Base-by-base conservation (phyloP, 164 flowering plant species). In the Vitis amurensis region DNA sequence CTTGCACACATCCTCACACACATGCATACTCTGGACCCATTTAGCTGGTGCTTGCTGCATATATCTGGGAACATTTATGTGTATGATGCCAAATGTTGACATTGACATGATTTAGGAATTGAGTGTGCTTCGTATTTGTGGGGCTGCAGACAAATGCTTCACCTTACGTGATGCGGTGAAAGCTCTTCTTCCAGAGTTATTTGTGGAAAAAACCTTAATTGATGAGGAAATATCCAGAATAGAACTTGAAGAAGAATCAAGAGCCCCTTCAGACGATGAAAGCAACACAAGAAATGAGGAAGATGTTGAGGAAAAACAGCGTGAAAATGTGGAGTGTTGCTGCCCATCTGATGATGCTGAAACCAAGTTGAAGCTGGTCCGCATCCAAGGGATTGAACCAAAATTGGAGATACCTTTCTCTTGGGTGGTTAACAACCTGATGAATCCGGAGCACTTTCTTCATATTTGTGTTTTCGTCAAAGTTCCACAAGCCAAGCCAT, bases 361-460 rank as follows among this genome's bases (percentile, higher is more conserved):
- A 76, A 82, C 93, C 50, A 89, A 83, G 82, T 81, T 91, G 13
- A 89, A 83, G 82, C 81, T 91, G 13, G 69, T 96, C n/a, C 91
- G 99, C 7, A 85, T 96, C 66, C 98, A 93, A 74, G 97, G 99
- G 3, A 93, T 93, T 69, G 87, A 90, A 77, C 98, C 97, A 60
- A 85, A 84, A 66, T 58, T 87, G 79, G 97, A 87, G 58, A 82
- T 93, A 68, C 98, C 99, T 2, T 91, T 96, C 74, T 80, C 93
- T 44, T 96, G 99, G 98, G 87, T 91, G 50, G 93, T 79, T 3
- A 88, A 86, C 79, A 90, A 93, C 77, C 85, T 96, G 75, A 87
- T 85, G 83, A 83, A 88, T 72, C 97, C 97, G 2, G 99, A 96
- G 50, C 75, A 87, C 78, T 93, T 82, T 75, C 93, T 95, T 72